Evolutionary conservation across 495 filamentous ascomycete genomes (phyloP), one percentile per base, ranked within the genome.

Genomic region (Lepraria neglecta): DNA sequence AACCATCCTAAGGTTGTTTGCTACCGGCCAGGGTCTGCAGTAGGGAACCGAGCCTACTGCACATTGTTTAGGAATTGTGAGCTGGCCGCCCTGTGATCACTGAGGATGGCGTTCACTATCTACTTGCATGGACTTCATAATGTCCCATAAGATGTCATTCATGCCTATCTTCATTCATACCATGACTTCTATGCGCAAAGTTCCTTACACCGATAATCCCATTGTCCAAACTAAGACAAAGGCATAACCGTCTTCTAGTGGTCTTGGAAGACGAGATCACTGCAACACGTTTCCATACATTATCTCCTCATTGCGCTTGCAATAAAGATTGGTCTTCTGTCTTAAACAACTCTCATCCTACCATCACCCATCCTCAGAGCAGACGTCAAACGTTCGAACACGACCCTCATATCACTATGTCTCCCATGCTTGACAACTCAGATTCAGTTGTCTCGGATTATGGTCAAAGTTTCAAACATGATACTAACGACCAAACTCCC

Each of bases 11-110:
- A 42, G 38, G 7, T 53, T 60, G 58, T 45, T 53, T 60, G 58
- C 27, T 43, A 40, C 15, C 48, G 24, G 47, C 35, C 19, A 19
- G 51, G 46, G 38, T 33, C 15, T 52, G 47, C 47, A 31, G 38
- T 53, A 15, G 1, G 28, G 27, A 27, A 60, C 47, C 31, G 51
- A 19, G 30, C 17, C 51, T 54, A 54, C 28, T 54, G 51, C 51
- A 54, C 17, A 47, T 47, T 46, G 40, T 42, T 46, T 44, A 5
- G 58, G 5, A 30, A n/a, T 52, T 53, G 48, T 60, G 58, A 60
- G 58, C 38, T 60, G 58, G 47, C 58, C 28, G 30, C 47, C 58
- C 47, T 53, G 27, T 53, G 48, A 53, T 60, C 35, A 60, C 42
- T 60, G 24, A 35, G 42, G 58, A 53, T 44, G 10, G 19, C 24